These are phyloP conservation scores for Malus orientalis DNA, from an alignment of 306 rosid genomes.

Conservation along the genomic window DNA sequence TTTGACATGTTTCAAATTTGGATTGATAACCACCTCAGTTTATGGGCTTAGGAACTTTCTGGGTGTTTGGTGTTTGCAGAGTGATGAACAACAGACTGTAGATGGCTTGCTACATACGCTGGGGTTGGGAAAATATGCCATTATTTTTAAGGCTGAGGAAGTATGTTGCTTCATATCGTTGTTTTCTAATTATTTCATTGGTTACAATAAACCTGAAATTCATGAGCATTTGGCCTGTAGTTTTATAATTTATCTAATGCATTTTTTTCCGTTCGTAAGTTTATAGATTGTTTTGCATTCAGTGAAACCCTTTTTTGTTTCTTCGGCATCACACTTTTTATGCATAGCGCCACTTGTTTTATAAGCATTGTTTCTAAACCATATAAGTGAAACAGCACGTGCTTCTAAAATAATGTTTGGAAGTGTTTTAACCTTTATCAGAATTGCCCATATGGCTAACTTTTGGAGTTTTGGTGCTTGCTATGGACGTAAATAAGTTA, in stretches of 20 bases:
- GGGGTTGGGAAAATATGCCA: conserved; percentile 79
- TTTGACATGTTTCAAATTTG: not conserved
- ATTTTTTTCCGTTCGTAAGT: not conserved
- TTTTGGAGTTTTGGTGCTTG: not conserved
- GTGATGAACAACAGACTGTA: conserved; percentile 61
- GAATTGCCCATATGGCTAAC: not conserved
- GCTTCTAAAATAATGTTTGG: not conserved
- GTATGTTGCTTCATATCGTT: conserved; percentile 42
- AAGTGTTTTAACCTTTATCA: not conserved
- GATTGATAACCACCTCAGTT: not conserved
- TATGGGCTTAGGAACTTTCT: not conserved
- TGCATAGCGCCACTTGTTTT: not conserved
- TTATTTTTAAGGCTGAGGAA: conserved; percentile 90
- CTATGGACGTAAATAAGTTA: not conserved
- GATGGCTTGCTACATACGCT: conserved; percentile 69
- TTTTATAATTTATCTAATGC: not conserved
- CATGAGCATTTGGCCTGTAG: not conserved
- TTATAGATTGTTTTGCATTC: not conserved
- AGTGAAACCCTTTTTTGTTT: not conserved
- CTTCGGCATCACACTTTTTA: not conserved
- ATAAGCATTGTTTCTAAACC: not conserved
- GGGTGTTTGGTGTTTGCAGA: conserved; percentile 34
- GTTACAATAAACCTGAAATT: not conserved
- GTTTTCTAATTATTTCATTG: not conserved
- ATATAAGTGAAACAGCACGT: not conserved